Evolutionary conservation across 1,284 basidiomycete genomes (phyloP).

Genomic region (Psilocybe mexicana): DNA sequence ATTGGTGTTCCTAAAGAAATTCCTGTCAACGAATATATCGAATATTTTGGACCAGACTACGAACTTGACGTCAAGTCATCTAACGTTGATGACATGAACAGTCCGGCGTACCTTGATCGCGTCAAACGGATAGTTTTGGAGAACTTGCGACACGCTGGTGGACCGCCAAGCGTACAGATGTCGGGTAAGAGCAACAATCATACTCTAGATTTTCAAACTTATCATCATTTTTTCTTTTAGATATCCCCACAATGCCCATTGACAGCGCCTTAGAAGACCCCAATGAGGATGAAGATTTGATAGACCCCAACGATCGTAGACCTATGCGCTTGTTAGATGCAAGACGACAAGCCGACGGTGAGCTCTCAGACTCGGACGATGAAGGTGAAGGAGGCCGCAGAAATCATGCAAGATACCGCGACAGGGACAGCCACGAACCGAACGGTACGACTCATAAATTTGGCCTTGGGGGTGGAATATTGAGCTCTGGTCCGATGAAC

Average conservation of each 20-base stretch:
- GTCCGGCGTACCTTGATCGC: slow-evolving; percentile 89
- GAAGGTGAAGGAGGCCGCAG: slow-evolving; percentile 81
- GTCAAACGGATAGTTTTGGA: slow-evolving; percentile 93
- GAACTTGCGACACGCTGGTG: slow-evolving; percentile 80
- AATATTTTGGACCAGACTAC: slow-evolving; percentile 99
- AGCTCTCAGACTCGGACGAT: slow-evolving; percentile 84
- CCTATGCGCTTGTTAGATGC: slow-evolving; percentile 73
- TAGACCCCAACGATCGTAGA: slow-evolving; percentile 73
- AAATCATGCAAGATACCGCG: slow-evolving; percentile 61
- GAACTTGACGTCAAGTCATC: slow-evolving; percentile 95
- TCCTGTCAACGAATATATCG: slow-evolving; percentile 97
- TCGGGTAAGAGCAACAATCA: slow-evolving; percentile 51
- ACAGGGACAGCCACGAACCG: slow-evolving; percentile 45
- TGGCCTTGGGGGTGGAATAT: slow-evolving; percentile 67
- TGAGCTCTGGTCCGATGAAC: slow-evolving; percentile 57
- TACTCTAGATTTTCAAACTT: background rate
- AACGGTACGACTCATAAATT: slow-evolving; percentile 53
- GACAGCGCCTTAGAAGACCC: slow-evolving; percentile 79
- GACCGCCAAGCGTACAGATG: slow-evolving; percentile 91
- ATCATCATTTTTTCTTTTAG: slow-evolving; percentile 38
- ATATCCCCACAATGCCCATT: slow-evolving; percentile 76
- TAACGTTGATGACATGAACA: slow-evolving; percentile 97
- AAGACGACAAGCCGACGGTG: slow-evolving; percentile 74
- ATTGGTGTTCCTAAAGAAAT: slow-evolving; percentile 59
- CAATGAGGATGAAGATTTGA: slow-evolving; percentile 79